Conservation (phyloP, 805 yeast genomes). For the Nakazawaea wickerhamii region DNA sequence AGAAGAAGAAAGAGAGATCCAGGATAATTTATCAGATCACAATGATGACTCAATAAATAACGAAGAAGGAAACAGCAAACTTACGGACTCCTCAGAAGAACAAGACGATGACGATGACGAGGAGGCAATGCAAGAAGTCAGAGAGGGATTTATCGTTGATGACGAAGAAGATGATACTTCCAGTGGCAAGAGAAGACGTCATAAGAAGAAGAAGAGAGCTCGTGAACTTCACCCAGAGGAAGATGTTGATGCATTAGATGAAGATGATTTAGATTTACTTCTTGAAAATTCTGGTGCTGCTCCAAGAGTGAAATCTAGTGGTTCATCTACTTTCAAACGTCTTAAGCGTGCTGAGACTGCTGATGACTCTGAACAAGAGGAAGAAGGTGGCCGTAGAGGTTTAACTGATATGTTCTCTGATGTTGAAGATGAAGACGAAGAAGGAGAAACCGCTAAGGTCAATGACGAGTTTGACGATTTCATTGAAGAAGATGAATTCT, state of each 20-base stretch:
- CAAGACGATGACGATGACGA: constrained; percentile 89
- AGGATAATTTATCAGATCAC: constrained; percentile 26
- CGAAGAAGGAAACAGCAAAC: constrained; percentile 29
- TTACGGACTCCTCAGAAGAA: constrained; percentile 76
- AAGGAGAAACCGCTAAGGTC: constrained; percentile 22
- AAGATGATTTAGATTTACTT: constrained; percentile 88
- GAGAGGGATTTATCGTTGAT: constrained; percentile 92
- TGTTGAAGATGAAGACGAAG: constrained; percentile 34
- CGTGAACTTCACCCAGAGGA: constrained; percentile 29
- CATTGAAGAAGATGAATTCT: constrained; percentile 94
- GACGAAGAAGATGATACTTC: constrained; percentile 70
- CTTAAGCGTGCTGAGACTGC: constrained; percentile 62
- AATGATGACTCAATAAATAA: constrained; percentile 18
- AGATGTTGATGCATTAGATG: constrained; percentile 74
- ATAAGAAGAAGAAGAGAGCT: constrained; percentile 36
- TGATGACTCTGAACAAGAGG: constrained; percentile 30
- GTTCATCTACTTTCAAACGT: constrained; percentile 63
- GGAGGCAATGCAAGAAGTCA: constrained; percentile 76
- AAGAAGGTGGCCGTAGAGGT: constrained; percentile 29
- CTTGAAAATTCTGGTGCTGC: constrained; percentile 84
- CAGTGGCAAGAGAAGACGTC: constrained; percentile 25
- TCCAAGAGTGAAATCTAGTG: constrained; percentile 34
- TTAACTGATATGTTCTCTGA: constrained; percentile 71
- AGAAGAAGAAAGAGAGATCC: constrained; percentile 34
- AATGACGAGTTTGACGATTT: constrained; percentile 92